Evolutionary conservation across 306 rosid species (phyloP), one percentile per base, ranked within the genome.

Genomic region (Prunus mongolica): DNA sequence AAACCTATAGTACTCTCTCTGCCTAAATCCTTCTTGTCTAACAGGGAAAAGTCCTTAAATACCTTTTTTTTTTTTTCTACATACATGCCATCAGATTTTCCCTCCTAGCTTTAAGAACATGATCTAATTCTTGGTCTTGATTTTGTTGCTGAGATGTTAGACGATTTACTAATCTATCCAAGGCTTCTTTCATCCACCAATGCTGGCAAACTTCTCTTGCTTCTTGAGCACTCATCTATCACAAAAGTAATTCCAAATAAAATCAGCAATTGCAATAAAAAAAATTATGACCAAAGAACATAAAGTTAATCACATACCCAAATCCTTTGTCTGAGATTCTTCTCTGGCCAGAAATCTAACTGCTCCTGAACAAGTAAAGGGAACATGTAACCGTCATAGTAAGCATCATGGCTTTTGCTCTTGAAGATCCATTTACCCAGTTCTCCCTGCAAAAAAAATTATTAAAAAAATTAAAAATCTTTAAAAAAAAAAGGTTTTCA

Each of bases 171-270:
- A 93, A 70, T 77, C 79, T 76, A 41, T 93, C 98, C 13, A 93
- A 73, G 12, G 98, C 98, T 47, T 93, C 98, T 79, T 90, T 93
- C 98, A 93, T 93, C 98, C 98, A 93, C 97, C 86, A 79, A 85
- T 91, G 97, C 74, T 86, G 89, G 79, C 98, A 93, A 51, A 81
- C 94, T 64, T 91, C 93, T 66, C 88, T 88, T 45, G 98, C 98
- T 74, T 91, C 96, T 0, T 15, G 16, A 16, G 84, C 97, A 30
- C 88, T 88, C 96, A 93, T 91, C 98, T 93, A 50, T 32, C 52
- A 49, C 4, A 13, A 74, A 41, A 75, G 55, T 74, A 46, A 5
- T 20, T 27, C 55, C 54, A 62, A 32, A 14, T 3, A 63, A 27
- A 34, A 67, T 75, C 69, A 73, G 72, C 9, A 24, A 45, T 41